Percentiles rank a stretch among this genome's conserved stretches.
phyloP scores from a whole-genome alignment of 2,329 filamentous ascomycete species.

The Paecilomyces dactylethromorphus region DNA sequence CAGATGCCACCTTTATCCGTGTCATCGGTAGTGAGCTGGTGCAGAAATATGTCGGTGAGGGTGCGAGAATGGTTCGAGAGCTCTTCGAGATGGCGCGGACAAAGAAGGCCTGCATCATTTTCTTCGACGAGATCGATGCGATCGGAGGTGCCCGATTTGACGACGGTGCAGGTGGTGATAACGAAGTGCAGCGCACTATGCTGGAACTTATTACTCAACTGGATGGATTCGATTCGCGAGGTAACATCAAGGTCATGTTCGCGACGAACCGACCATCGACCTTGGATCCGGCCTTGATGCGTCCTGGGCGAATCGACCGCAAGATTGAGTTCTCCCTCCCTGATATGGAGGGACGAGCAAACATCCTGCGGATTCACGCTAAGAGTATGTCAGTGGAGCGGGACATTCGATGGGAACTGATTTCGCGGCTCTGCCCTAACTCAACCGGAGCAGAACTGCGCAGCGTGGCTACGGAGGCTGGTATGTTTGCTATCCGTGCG shows the following conservation, averaged over 20 bases:
- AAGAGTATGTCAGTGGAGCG: conserved; percentile 99
- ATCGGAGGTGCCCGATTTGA: conserved; percentile 95
- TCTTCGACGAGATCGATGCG: conserved; percentile 97
- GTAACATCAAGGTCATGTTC: conserved; percentile 99
- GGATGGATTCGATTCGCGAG: conserved; percentile 90
- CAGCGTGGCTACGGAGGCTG: conserved; percentile 94
- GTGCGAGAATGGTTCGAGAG: conserved; percentile 96
- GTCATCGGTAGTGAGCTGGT: conserved; percentile 97
- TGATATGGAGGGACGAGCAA: conserved; percentile 93
- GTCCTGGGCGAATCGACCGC: conserved; percentile 92
- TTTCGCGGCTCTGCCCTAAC: conserved; percentile 94
- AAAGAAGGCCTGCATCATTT: conserved; percentile 99
- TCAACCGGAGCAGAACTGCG: conserved; percentile 92
- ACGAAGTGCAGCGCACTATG: conserved; percentile 97
- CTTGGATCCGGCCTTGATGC: conserved; percentile 92
- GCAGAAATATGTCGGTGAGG: conserved; percentile 98
- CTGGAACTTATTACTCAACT: conserved; percentile 94
- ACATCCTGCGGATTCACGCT: conserved; percentile 95
- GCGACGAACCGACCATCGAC: conserved; percentile 95
- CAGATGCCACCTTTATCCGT: conserved; percentile 96
- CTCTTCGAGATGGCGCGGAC: conserved; percentile 99
- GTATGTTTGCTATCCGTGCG: conserved; percentile 95
- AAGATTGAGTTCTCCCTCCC: conserved; percentile 99
- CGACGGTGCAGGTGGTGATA: conserved; percentile 92
- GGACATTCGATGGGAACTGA: conserved; percentile 98